Base-by-base conservation (phyloP, 1,139 yeast genomes). In the Hansenula lynferdii region DNA sequence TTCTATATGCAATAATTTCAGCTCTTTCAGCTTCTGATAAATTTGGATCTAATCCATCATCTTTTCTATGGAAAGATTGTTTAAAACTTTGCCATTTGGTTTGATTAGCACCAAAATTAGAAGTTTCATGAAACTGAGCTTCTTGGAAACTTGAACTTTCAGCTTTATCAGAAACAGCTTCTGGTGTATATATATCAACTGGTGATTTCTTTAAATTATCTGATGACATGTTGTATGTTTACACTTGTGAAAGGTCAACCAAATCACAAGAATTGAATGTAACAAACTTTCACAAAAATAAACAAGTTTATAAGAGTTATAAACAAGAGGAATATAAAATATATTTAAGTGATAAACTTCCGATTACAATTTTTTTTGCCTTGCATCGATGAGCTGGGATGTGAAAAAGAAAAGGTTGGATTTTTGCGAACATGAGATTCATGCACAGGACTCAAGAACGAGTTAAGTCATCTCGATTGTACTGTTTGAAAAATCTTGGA, bases 21-120 rank as follows among this genome's bases (percentile, higher is more conserved):
- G 51, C 54, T 40, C 40, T 79, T 62, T 86, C 94, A 26, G 76
- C 75, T 35, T 77, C 86, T 3, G 81, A 61, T 50, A 84, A 62
- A 54, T 72, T 72, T 28, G 85, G 85, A 56, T 83, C 92, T 31
- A 81, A 48, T n/a, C 80, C 85, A 23, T 61, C 65, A 37, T 76
- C 76, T 37, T 69, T 75, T 44, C 75, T 65, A 56, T 67, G 77
- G 64, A 81, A 81, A 8, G 80, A 70, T 51, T 81, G 84, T 14
- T 57, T 57, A 45, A 77, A 70, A 36, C 62, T 57, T 32, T 62
- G 62, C 65, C 69, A 76, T 41, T 36, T 50, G 10, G 48, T 29
- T 10, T 28, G 34, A 8, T 28, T 19, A 11, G 29, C 18, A 23
- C n/a, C n/a, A n/a, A n/a, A n/a, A n/a, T 41, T 42, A 39, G 3